A percentile compares a stretch with the other conserved stretches of the same genome.
phyloP scores from a whole-genome alignment of 306 rosid species.

The Fagus crenata region DNA sequence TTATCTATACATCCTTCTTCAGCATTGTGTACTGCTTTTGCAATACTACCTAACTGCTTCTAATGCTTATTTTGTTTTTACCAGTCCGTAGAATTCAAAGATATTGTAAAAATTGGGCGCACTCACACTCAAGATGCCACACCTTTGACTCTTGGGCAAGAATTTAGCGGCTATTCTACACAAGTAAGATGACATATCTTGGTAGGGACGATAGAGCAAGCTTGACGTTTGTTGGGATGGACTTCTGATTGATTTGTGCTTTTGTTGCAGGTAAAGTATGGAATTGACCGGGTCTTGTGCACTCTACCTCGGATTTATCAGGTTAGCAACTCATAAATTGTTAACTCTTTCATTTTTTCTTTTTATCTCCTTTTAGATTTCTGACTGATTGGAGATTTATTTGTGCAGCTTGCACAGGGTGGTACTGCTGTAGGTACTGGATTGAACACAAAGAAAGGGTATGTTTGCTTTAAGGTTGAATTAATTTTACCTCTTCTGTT shows the following conservation, averaged over 20 bases:
- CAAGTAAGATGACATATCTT: conserved; percentile 58
- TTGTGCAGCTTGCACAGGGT: conserved; percentile 96
- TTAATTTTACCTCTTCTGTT: conserved; percentile 12
- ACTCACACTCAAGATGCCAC: conserved; percentile 99
- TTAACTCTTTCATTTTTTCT: conserved; percentile 9
- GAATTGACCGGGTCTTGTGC: conserved; percentile 73
- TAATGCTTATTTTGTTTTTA: conserved; percentile 15
- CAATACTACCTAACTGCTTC: background rate
- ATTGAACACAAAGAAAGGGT: conserved; percentile 98
- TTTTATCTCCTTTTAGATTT: conserved; percentile 14
- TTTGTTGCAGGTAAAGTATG: conserved; percentile 75
- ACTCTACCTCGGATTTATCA: conserved; percentile 87
- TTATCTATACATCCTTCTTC: background rate
- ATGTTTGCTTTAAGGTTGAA: conserved; percentile 34
- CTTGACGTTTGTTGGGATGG: conserved; percentile 11
- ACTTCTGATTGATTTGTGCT: conserved; percentile 37
- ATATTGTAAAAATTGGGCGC: conserved; percentile 95
- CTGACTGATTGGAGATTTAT: conserved; percentile 36
- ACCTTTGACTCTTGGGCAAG: conserved; percentile 97
- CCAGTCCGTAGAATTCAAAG: conserved; percentile 90
- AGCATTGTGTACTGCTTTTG: conserved; percentile 4
- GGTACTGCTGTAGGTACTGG: conserved; percentile 99
- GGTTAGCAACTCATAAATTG: conserved; percentile 45
- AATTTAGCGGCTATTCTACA: conserved; percentile 95
- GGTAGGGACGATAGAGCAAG: conserved; percentile 15